These are phyloP conservation scores for Penicillium sp. DNA, from an alignment of 2,329 filamentous ascomycete species.

Conservation along the genomic window DNA sequence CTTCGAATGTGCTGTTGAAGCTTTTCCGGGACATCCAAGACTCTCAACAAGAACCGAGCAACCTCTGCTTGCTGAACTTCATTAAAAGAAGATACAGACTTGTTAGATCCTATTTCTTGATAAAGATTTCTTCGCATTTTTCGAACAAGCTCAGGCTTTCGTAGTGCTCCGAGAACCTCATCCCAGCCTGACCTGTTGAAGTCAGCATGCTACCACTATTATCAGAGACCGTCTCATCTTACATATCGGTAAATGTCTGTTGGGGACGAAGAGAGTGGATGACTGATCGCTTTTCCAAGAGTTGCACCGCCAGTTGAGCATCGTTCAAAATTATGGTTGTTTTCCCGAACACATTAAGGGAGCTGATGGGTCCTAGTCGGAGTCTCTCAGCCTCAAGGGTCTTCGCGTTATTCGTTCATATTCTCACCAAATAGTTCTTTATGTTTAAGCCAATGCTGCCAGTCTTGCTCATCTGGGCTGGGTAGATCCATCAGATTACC, in stretches of 20 bases:
- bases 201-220: not conserved
- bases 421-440: constrained; percentile 45
- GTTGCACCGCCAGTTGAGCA: constrained; percentile 33
- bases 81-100: constrained; percentile 47
- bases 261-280: constrained; percentile 36
- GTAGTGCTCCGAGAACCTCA: constrained; percentile 41
- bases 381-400: not conserved
- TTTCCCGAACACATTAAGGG: constrained; percentile 41
- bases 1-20: constrained; percentile 51
- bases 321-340: constrained; percentile 44
- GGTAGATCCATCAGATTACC: constrained; percentile 59
- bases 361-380: constrained; percentile 40
- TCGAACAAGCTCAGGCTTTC: constrained; percentile 46
- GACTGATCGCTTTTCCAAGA: constrained; percentile 40
- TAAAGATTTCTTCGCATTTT: constrained; percentile 54
- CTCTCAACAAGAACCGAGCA: constrained; percentile 50
- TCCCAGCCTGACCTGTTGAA: constrained; percentile 44
- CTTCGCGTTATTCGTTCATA: not conserved
- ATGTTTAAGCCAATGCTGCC: constrained; percentile 50
- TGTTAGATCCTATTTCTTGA: constrained; percentile 53
- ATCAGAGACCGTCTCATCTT: constrained; percentile 17
- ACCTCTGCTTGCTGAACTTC: constrained; percentile 53
- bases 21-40: constrained; percentile 48
- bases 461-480: constrained; percentile 42
- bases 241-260: constrained; percentile 44